Evolutionary conservation across 768 basidiomycete genomes (phyloP), one percentile per base, ranked within the genome.

Genomic region (Paxillus ammoniavirescens): DNA sequence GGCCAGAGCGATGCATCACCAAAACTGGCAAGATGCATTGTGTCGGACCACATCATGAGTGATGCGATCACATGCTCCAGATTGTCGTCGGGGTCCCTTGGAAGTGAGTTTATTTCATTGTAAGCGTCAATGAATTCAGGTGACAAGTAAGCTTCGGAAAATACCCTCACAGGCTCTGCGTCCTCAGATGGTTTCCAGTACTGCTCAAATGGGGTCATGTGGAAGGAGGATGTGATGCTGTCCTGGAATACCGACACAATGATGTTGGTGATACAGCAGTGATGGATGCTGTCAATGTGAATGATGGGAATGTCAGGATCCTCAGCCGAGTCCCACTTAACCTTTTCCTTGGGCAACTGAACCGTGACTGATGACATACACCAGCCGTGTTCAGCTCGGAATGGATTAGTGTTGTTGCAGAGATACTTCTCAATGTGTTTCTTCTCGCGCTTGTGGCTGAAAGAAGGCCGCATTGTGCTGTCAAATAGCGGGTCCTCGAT

Each of bases 1-100:
- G 54, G 61, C 61, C 61, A 60, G 1, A 60, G 13, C 0, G 30
- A 42, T 2, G 53, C 31, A 42, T 38, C n/a, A 2, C 57, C 50
- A 36, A 59, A 68, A n/a, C 40, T 50, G 0, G 62, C 43, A 2
- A 66, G 62, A 37, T 66, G 64, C 0, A 64, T 68, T 0, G 58
- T 17, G 31, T 68, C 64, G 0, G 65, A 66, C 48, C 64, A 67
- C n/a, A 40, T 5, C 61, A 63, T 62, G 3, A 64, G 35, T 0
- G 49, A 36, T 2, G 47, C 56, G 26, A 65, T 46, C 14, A 50
- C 47, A 4, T 52, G 12, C 40, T 62, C 59, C 5, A 52, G 30
- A 2, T 53, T 4, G 21, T 52, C 33, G 0, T 17, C 45, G 4
- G 5, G 23, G 23, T 26, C 42, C 45, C 17, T 57, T 41, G 49